Evolutionary conservation across 2,329 filamentous ascomycete species (phyloP).

Genomic region (Lachnellula arida): DNA sequence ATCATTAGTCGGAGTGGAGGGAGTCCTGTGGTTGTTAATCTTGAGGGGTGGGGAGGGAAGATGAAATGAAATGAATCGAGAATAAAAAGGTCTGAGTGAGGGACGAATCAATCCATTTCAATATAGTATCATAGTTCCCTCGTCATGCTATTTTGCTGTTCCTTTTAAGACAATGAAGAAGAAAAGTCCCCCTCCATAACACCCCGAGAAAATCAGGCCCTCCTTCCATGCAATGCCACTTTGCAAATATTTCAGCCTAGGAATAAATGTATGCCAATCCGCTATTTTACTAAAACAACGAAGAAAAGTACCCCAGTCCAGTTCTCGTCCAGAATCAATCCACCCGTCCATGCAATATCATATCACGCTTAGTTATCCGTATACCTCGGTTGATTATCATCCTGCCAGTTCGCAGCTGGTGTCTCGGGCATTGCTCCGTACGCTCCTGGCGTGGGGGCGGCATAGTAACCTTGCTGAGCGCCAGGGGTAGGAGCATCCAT

Average conservation of each 20-base stretch:
- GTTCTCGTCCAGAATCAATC: too few species aligned
- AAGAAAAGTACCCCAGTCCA: too few species aligned
- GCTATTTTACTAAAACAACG: too few species aligned
- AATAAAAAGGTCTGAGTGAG: background rate
- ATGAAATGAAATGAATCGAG: background rate
- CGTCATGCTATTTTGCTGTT: background rate
- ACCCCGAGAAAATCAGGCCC: too few species aligned
- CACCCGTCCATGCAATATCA: background rate
- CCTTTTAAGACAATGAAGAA: background rate
- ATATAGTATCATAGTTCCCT: background rate
- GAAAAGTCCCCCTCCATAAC: background rate
- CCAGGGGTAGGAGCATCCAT: constrained; percentile 47
- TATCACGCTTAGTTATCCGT: constrained; percentile 22
- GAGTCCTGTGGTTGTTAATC: constrained; percentile 56
- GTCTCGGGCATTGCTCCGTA: constrained; percentile 48
- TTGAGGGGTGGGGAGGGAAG: constrained; percentile 57
- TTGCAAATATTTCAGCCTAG: too few species aligned
- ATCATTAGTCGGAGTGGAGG: constrained; percentile 59
- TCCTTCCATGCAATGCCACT: too few species aligned
- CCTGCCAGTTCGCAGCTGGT: constrained; percentile 47
- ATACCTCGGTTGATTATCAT: constrained; percentile 39
- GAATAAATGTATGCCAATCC: too few species aligned
- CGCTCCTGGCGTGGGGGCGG: constrained; percentile 31
- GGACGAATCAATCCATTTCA: background rate
- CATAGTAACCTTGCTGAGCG: constrained; percentile 32